Percentiles rank a stretch among this genome's conserved stretches.
Evolutionary conservation across 257 asterid species (phyloP).

Genomic region (Cordia subcordata): DNA sequence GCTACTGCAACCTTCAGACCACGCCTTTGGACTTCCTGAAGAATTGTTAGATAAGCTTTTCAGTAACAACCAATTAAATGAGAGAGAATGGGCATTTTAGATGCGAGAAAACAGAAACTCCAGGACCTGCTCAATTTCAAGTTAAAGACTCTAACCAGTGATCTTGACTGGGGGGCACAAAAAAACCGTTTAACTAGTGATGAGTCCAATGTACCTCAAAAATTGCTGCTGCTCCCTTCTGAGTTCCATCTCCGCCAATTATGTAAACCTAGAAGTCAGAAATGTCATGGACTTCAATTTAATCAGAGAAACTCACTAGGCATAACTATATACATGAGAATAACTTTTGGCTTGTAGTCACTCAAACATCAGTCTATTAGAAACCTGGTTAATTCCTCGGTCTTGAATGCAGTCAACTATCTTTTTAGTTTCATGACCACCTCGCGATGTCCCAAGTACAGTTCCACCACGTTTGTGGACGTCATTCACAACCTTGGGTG

Average conservation of each 20-base stretch:
- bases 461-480: slow-evolving; percentile 96
- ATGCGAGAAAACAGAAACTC: no score
- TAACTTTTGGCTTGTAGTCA: not conserved
- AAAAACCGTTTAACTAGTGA: not conserved
- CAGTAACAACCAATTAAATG: not conserved
- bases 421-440: slow-evolving; percentile 75
- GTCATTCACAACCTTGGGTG: slow-evolving; percentile 68
- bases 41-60: not conserved
- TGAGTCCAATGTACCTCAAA: slow-evolving; percentile 53
- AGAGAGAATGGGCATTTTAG: not conserved
- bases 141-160: no score
- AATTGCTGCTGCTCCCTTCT: slow-evolving; percentile 83
- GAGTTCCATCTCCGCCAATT: slow-evolving; percentile 96
- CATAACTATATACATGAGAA: no score
- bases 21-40: slow-evolving; percentile 72
- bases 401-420: slow-evolving; percentile 94
- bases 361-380: not conserved
- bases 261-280: slow-evolving; percentile 58
- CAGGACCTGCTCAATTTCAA: no score
- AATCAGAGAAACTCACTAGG: no score
- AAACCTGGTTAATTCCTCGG: slow-evolving; percentile 87
- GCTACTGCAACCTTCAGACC: slow-evolving; percentile 83
- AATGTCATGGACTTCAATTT: not conserved
- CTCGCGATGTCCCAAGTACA: slow-evolving; percentile 76
- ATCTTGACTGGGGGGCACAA: no score